Conservation (phyloP, 1,139 yeast genomes). For the Candida sojae region DNA sequence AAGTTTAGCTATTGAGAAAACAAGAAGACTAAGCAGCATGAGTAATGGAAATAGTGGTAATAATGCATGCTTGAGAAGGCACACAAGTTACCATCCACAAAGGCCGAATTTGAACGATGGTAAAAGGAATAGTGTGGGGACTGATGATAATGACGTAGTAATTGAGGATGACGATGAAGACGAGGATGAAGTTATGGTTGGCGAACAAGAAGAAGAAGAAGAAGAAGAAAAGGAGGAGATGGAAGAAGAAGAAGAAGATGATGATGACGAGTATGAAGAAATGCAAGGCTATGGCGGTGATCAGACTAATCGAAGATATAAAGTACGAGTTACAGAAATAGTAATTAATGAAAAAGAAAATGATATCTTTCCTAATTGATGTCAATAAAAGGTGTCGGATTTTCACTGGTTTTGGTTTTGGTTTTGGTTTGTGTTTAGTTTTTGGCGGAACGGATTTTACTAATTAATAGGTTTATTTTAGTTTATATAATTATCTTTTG, state of each 20-base stretch:
- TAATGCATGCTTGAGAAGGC: constrained; percentile 23
- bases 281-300: constrained; percentile 27
- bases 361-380: constrained; percentile 24
- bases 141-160: constrained; percentile 11
- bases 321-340: constrained; percentile 56
- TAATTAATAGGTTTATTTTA: background rate
- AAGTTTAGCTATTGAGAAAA: constrained; percentile 43
- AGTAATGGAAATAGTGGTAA: background rate
- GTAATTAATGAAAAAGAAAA: constrained; percentile 42
- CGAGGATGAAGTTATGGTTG: constrained; percentile 14
- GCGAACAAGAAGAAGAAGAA: constrained; percentile 18
- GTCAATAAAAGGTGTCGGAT: background rate
- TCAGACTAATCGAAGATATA: constrained; percentile 30
- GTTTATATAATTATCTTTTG: background rate
- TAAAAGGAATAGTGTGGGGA: constrained; percentile 8
- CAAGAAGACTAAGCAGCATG: constrained; percentile 16
- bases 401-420: background rate
- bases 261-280: constrained; percentile 25
- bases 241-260: constrained; percentile 25
- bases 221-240: constrained; percentile 22
- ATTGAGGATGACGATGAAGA: constrained; percentile 12
- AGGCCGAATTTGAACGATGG: constrained; percentile 24
- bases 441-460: background rate
- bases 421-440: background rate
- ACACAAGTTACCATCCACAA: constrained; percentile 33